phyloP scores from a whole-genome alignment of 805 yeast genomes.

The Cyberlindnera meyerae region DNA sequence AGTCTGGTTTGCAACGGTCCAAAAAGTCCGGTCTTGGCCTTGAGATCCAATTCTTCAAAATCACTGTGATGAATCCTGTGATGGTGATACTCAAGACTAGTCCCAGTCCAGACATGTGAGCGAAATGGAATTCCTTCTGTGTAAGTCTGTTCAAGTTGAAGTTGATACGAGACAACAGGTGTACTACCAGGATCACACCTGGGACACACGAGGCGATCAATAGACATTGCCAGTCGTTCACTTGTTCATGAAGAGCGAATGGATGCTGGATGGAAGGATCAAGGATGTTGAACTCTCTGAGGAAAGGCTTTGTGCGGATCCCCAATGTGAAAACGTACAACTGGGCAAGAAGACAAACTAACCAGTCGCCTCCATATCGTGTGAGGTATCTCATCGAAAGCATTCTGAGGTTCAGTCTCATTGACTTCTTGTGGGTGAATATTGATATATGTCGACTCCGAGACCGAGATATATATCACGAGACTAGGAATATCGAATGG shows the following conservation, averaged over 20 bases:
- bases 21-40: constrained; percentile 88
- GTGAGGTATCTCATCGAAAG: constrained; percentile 1
- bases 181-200: background rate
- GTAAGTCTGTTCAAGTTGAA: constrained; percentile 4
- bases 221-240: constrained; percentile 8
- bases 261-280: constrained; percentile 31
- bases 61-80: constrained; percentile 20
- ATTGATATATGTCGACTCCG: too few relatives aligned
- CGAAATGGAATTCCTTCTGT: constrained; percentile 10
- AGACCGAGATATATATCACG: too few relatives aligned
- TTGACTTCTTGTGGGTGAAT: too few relatives aligned
- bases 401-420: background rate
- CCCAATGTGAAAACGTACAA: constrained; percentile 10
- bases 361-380: constrained; percentile 11
- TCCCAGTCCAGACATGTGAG: constrained; percentile 14
- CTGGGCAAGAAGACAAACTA: constrained; percentile 5
- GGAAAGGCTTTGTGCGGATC: constrained; percentile 23
- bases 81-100: constrained; percentile 11
- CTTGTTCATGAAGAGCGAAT: constrained; percentile 15
- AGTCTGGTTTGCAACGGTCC: constrained; percentile 72
- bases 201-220: constrained; percentile 5
- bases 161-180: constrained; percentile 3
- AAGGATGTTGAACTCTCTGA: constrained; percentile 27
- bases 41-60: constrained; percentile 77
- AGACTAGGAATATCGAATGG: too few relatives aligned